Conservation (phyloP, 1,139 yeast genomes). For the Dujonia santamariae region DNA sequence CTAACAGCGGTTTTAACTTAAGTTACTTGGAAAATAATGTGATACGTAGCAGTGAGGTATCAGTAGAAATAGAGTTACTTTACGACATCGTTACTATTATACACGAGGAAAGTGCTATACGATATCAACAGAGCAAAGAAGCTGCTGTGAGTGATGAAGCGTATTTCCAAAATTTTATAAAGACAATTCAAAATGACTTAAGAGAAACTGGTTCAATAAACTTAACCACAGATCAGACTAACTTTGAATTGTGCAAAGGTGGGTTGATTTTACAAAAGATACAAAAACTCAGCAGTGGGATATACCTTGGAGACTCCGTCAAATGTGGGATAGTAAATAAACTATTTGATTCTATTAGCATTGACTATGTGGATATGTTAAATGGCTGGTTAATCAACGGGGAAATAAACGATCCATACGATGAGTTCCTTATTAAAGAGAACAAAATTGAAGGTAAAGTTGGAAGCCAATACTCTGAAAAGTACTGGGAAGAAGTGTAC, state of each 20-base stretch:
- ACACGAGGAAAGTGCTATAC: conserved; percentile 33
- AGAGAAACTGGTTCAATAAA: conserved; percentile 43
- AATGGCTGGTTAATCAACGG: conserved; percentile 81
- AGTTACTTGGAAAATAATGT: conserved; percentile 27
- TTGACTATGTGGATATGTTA: conserved; percentile 64
- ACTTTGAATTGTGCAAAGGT: conserved; percentile 61
- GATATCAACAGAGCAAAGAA: conserved; percentile 11
- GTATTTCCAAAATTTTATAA: conserved; percentile 34
- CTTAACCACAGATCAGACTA: conserved; percentile 50
- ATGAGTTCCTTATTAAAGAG: conserved; percentile 73
- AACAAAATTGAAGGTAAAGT: conserved; percentile 24
- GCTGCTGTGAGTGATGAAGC: conserved; percentile 19
- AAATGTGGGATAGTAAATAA: conserved; percentile 50
- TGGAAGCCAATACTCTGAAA: conserved; percentile 38
- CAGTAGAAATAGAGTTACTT: conserved; percentile 46
- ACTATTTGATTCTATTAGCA: conserved; percentile 59
- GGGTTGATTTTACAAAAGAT: conserved; percentile 62
- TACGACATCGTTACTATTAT: conserved; percentile 52
- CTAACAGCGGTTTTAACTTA: conserved; percentile 36
- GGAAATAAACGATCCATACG: conserved; percentile 69
- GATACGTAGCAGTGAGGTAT: conserved; percentile 26
- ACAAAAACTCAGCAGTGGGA: conserved; percentile 49
- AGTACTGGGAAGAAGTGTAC: conserved; percentile 85
- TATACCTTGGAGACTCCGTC: conserved; percentile 63
- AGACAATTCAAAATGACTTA: conserved; percentile 40